Percentiles rank a stretch among this genome's conserved stretches.
phyloP scores from a whole-genome alignment of 139 green algal genomes.

The Coccomyxa sp. region DNA sequence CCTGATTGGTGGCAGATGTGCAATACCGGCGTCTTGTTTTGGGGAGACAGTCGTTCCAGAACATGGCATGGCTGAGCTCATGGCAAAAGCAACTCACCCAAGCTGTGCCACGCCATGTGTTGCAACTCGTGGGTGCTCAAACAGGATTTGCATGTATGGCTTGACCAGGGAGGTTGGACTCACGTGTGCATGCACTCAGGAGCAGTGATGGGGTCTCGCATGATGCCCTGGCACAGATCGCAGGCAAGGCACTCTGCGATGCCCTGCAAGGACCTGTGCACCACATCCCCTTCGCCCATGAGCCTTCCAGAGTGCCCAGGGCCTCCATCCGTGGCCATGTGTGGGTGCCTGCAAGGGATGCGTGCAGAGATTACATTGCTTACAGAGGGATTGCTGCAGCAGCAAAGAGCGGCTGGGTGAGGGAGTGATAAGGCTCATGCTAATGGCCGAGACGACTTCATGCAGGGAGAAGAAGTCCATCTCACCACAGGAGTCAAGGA shows the following conservation, averaged over 20 bases:
- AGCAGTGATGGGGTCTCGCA: slow-evolving; percentile 22
- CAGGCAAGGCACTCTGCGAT: slow-evolving; percentile 14
- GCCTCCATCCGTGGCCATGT: no score
- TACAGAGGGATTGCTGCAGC: no score
- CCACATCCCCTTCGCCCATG: neutral
- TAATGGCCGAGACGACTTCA: no score
- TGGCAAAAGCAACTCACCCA: neutral
- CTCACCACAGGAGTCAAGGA: no score
- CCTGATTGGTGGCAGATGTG: neutral
- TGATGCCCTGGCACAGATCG: slow-evolving; percentile 22
- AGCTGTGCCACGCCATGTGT: neutral
- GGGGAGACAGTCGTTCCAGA: neutral
- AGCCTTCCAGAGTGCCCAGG: neutral
- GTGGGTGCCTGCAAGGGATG: no score
- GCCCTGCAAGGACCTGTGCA: neutral
- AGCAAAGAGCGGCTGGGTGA: no score
- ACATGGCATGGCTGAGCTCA: neutral
- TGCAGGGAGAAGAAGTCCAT: no score
- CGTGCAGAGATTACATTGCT: no score
- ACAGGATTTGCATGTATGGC: neutral
- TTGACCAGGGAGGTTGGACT: neutral
- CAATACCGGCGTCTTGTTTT: neutral
- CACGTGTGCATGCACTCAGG: slow-evolving; percentile 29
- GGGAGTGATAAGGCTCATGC: no score
- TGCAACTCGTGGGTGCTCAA: neutral